Evolutionary conservation across 768 basidiomycete species (phyloP).

Genomic region (Tylopilus plumbeoviolaceoides): DNA sequence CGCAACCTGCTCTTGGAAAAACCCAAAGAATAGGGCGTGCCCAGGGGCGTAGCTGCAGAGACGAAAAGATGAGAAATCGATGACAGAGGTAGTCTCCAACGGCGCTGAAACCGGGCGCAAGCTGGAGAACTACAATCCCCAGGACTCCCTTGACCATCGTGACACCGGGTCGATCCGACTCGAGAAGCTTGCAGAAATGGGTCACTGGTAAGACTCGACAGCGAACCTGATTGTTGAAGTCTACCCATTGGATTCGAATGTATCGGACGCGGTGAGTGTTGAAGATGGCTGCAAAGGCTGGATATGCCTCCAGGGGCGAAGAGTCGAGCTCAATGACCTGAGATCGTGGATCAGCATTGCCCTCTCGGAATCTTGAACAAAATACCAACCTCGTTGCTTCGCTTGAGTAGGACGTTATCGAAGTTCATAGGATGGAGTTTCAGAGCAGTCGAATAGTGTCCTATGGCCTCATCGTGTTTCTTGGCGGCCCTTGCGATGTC

Average conservation of each 20-base stretch:
- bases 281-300: not conserved
- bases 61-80: constrained; percentile 53
- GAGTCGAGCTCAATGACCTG: too few relatives aligned
- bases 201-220: constrained; percentile 56
- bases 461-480: too few relatives aligned
- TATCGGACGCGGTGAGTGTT: constrained; percentile 38
- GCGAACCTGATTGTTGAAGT: constrained; percentile 54
- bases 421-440: too few relatives aligned
- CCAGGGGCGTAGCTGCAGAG: constrained; percentile 54
- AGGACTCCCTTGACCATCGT: constrained; percentile 43
- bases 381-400: too few relatives aligned
- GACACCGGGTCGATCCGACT: too few relatives aligned
- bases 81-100: constrained; percentile 59
- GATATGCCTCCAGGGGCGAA: too few relatives aligned
- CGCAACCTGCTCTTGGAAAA: constrained; percentile 58
- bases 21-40: constrained; percentile 62
- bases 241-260: constrained; percentile 65
- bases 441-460: too few relatives aligned
- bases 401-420: too few relatives aligned
- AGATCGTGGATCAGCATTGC: too few relatives aligned
- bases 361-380: too few relatives aligned
- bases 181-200: constrained; percentile 45
- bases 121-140: constrained; percentile 46
- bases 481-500: too few relatives aligned
- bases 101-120: constrained; percentile 52